These are phyloP conservation scores for Chloropicon primus DNA, from an alignment of 139 green algal genomes.

Conservation along the genomic window DNA sequence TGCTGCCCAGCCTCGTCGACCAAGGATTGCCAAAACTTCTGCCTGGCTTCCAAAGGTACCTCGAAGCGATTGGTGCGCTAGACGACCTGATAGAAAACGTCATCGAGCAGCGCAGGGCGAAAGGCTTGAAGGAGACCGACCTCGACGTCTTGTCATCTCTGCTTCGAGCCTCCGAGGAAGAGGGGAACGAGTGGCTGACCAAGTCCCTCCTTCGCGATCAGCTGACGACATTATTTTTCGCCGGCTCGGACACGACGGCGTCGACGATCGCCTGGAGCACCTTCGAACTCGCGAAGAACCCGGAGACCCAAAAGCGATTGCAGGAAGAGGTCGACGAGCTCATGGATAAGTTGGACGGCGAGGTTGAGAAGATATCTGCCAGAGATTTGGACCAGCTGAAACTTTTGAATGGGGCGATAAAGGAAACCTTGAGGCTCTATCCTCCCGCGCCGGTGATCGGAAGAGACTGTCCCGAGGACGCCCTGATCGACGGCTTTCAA, in stretches of 20 bases:
- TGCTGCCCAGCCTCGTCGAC: neutral
- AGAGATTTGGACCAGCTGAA: neutral
- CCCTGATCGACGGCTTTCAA: neutral
- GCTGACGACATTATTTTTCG: conserved; percentile 2
- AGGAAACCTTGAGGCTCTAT: conserved; percentile 1
- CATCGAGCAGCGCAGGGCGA: neutral
- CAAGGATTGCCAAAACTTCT: neutral
- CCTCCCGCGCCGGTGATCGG: neutral
- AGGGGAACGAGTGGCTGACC: neutral
- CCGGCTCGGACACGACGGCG: neutral
- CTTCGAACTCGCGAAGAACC: neutral
- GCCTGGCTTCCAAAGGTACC: neutral
- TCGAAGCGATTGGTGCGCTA: neutral
- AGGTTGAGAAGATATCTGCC: neutral
- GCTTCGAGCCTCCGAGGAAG: neutral
- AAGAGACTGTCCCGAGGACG: neutral
- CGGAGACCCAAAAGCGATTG: neutral
- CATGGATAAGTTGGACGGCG: neutral
- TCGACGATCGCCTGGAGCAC: neutral
- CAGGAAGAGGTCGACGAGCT: neutral
- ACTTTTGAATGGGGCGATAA: neutral
- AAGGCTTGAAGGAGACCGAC: neutral
- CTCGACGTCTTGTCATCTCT: neutral
- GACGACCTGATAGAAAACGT: conserved; percentile 3
- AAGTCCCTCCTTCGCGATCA: neutral